Conservation (phyloP, 2,329 filamentous ascomycete genomes). For the Aspergillus tanneri region DNA sequence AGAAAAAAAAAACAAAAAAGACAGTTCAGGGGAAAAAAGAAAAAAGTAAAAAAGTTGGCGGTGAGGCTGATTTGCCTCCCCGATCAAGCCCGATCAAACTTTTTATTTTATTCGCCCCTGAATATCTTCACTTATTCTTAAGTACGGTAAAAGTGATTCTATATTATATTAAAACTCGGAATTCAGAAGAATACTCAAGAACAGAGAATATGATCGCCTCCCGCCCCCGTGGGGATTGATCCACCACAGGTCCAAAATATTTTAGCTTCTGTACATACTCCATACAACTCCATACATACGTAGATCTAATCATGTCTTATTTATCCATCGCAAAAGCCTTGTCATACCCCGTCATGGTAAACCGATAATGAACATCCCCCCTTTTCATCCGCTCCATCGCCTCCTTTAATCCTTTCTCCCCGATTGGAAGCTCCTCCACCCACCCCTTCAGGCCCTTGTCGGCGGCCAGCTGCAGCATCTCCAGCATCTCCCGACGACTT, state of each 20-base stretch:
- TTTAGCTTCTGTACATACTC: too few species aligned
- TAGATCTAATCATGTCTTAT: too few species aligned
- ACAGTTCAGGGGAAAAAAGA: conserved; percentile 15
- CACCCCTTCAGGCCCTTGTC: conserved; percentile 68
- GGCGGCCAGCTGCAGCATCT: conserved; percentile 69
- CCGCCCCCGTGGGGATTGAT: conserved; percentile 14
- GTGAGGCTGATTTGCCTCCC: conserved; percentile 12
- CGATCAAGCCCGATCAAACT: conserved; percentile 6
- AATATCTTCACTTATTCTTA: too few species aligned
- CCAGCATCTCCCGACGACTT: conserved; percentile 66
- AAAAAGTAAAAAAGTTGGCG: conserved; percentile 12
- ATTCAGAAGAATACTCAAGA: too few species aligned
- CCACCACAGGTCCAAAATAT: too few species aligned
- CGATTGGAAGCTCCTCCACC: conserved; percentile 70
- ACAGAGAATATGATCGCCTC: too few species aligned
- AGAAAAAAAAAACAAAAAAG: conserved; percentile 16
- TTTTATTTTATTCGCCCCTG: too few species aligned
- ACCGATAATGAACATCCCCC: conserved; percentile 70
- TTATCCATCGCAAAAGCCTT: conserved; percentile 39
- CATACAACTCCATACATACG: too few species aligned
- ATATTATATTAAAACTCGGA: too few species aligned
- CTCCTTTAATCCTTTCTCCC: conserved; percentile 66
- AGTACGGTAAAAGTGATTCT: too few species aligned
- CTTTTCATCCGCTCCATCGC: conserved; percentile 68
- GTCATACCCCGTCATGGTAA: conserved; percentile 59